phyloP scores from a whole-genome alignment of 176 grass and related monocot genomes.

The Saccharum spontaneum region DNA sequence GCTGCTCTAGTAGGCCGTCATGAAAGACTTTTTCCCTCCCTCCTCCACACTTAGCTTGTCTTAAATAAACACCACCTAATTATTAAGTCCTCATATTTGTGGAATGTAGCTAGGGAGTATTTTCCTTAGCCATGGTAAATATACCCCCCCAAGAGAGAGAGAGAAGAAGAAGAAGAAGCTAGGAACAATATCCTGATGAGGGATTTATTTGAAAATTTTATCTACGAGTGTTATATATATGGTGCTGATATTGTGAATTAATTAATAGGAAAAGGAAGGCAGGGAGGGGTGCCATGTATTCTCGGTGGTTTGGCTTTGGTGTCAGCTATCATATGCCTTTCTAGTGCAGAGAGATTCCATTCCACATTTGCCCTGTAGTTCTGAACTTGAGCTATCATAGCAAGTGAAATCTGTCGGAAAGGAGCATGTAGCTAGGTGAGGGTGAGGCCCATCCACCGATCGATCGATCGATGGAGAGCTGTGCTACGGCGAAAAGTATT shows the following conservation, averaged over 20 bases:
- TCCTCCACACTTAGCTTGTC: too few species aligned
- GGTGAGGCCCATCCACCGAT: background rate
- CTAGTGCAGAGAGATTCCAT: background rate
- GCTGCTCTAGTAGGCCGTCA: too few species aligned
- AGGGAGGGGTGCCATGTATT: background rate
- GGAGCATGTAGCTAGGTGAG: background rate
- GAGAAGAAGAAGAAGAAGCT: too few species aligned
- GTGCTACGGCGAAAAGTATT: conserved; percentile 8
- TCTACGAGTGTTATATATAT: too few species aligned
- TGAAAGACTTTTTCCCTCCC: too few species aligned
- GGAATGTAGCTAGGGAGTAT: too few species aligned
- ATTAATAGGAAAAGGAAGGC: background rate
- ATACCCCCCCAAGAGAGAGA: too few species aligned
- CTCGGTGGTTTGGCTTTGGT: background rate
- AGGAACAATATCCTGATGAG: too few species aligned
- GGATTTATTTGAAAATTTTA: too few species aligned
- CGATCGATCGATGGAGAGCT: background rate
- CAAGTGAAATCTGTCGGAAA: conserved; percentile 17
- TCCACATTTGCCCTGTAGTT: conserved; percentile 16
- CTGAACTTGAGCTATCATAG: conserved; percentile 10
- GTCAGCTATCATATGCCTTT: conserved; percentile 9
- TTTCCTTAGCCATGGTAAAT: too few species aligned
- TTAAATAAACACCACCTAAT: too few species aligned
- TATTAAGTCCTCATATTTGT: too few species aligned
- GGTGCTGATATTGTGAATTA: background rate